phyloP scores from a whole-genome alignment of 768 basidiomycete genomes.

The Saitozyma podzolica region DNA sequence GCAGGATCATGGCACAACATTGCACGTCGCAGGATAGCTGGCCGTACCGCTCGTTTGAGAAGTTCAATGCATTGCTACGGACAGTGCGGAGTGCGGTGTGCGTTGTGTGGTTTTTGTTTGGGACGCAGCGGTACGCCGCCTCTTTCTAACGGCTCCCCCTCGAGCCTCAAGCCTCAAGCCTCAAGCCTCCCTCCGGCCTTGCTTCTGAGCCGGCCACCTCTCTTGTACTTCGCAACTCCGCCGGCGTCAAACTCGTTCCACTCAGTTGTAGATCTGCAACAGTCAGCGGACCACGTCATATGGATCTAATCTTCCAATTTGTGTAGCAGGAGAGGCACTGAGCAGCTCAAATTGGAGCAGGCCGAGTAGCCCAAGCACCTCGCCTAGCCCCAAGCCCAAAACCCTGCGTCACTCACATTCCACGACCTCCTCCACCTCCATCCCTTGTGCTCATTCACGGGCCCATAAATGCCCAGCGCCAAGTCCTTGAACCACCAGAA shows the following conservation, averaged over 20 bases:
- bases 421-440: slow-evolving; percentile 70
- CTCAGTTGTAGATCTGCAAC: slow-evolving; percentile 21
- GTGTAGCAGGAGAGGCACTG: no score
- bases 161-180: no score
- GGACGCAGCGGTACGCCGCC: slow-evolving; percentile 1
- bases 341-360: no score
- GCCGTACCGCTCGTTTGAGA: no score
- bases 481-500: slow-evolving; percentile 96
- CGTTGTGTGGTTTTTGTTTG: slow-evolving; percentile 4
- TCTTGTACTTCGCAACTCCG: no score
- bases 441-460: slow-evolving; percentile 75
- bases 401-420: slow-evolving; percentile 40
- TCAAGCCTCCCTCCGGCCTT: no score
- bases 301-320: not conserved
- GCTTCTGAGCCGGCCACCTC: no score
- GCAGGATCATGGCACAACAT: not conserved
- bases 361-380: not conserved
- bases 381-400: not conserved
- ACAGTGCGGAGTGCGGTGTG: no score
- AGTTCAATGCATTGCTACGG: no score
- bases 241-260: not conserved
- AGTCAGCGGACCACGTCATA: slow-evolving; percentile 6
- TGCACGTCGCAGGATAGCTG: not conserved
- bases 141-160: not conserved
- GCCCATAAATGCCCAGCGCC: slow-evolving; percentile 89